Base-by-base conservation (phyloP, 169 alveolate species). In the Plasmodium yoelii region DNA sequence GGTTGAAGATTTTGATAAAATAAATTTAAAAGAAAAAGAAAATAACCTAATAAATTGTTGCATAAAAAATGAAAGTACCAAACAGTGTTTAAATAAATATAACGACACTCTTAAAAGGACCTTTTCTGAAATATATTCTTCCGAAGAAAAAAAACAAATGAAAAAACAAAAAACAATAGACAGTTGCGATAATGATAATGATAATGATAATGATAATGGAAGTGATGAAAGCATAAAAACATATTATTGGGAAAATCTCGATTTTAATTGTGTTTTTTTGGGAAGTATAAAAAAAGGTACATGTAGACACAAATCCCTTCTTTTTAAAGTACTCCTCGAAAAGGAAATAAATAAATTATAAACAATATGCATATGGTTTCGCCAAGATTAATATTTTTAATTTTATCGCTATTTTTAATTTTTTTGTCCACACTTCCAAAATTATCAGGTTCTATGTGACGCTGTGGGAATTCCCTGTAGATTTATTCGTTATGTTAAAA, bases 211-310 rank as follows among this genome's bases (percentile, higher is more conserved):
- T 4, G 69, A 51, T 12, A 60, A 75, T 34, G 61, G 8, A 4
- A 63, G 68, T 42, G 73, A 73, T 2, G 88, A 75, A 75, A 75
- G 88, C 39, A 75, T 75, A 75, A 75, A 75, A 63, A 75, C 88
- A 8, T 55, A 22, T 57, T 75, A 75, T 56, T 75, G 46, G 51
- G 88, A 75, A 13, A 47, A 61, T 19, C 64, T 61, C n/a, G 77
- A 75, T 26, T 75, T 61, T 51, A 75, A 75, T 63, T 75, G 61
- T 63, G 88, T 75, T 15, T 75, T 75, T 22, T 42, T 75, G 61
- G 88, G 88, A 26, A 75, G 88, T 75, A 68, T 75, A 22, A 75
- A 63, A 7, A 75, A 75, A 49, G 88, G 88, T 5, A 61, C 88
- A 39, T 73, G 64, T 10, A 51, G 88, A 28, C 88, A 75, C 49